Percentiles rank a stretch among this genome's conserved stretches.
Evolutionary conservation across 2,329 filamentous ascomycete species (phyloP).

Genomic region (Didymella pinodella): DNA sequence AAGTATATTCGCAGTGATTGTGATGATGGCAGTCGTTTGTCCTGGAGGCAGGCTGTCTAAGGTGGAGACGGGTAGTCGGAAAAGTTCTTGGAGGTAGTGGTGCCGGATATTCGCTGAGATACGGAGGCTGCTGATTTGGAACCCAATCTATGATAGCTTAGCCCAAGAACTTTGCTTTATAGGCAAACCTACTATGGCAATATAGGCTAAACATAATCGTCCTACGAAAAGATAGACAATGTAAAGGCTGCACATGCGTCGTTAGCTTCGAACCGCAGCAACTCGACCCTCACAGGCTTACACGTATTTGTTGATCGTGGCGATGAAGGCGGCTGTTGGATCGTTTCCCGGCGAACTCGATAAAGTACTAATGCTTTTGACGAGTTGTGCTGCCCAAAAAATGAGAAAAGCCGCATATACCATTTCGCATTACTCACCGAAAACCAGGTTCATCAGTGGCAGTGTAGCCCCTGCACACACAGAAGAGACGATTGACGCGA

Average conservation of each 20-base stretch:
- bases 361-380: constrained; percentile 25
- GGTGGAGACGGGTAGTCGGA: constrained; percentile 35
- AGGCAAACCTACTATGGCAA: constrained; percentile 58
- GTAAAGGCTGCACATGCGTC: constrained; percentile 38
- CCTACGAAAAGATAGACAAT: constrained; percentile 67
- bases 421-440: constrained; percentile 53
- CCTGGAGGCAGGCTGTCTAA: constrained; percentile 40
- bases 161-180: background rate
- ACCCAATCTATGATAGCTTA: constrained; percentile 31
- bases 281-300: background rate
- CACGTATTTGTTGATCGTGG: constrained; percentile 32
- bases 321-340: constrained; percentile 19
- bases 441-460: constrained; percentile 66
- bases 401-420: background rate
- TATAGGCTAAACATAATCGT: constrained; percentile 63
- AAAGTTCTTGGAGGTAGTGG: constrained; percentile 34
- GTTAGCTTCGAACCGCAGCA: background rate
- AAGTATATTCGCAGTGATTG: constrained; percentile 36
- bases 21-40: constrained; percentile 40
- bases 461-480: constrained; percentile 42
- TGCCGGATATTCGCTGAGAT: constrained; percentile 40
- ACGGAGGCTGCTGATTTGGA: constrained; percentile 36
- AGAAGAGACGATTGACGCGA: constrained; percentile 29
- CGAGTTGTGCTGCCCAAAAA: constrained; percentile 20
- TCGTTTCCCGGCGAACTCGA: constrained; percentile 9